These are phyloP conservation scores for Claviceps cyperi DNA, from an alignment of 2,329 filamentous ascomycete genomes.

Conservation along the genomic window DNA sequence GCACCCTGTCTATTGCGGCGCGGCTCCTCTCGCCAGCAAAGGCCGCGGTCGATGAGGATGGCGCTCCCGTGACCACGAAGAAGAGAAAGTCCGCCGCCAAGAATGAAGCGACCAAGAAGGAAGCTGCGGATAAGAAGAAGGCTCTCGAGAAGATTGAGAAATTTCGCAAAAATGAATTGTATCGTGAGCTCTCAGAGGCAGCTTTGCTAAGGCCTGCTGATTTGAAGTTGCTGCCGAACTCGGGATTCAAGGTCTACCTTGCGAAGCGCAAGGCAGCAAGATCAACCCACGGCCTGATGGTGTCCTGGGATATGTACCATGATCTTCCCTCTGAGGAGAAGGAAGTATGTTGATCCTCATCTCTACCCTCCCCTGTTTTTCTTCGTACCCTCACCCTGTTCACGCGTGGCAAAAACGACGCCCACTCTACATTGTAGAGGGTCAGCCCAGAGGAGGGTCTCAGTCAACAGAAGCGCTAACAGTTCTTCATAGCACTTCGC, in stretches of 20 bases:
- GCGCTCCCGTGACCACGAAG: constrained; percentile 1
- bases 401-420: background rate
- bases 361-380: background rate
- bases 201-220: constrained; percentile 23
- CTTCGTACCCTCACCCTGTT: background rate
- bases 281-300: constrained; percentile 6
- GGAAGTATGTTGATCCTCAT: constrained; percentile 24
- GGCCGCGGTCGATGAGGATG: constrained; percentile 8
- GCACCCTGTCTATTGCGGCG: constrained; percentile 15
- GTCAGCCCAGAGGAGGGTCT: background rate
- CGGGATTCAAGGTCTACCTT: constrained; percentile 25
- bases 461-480: background rate
- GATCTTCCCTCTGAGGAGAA: constrained; percentile 24
- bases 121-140: constrained; percentile 22
- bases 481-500: constrained; percentile 16
- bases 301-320: constrained; percentile 22
- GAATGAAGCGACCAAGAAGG: constrained; percentile 6
- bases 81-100: constrained; percentile 26
- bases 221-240: constrained; percentile 18
- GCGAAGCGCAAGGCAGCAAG: constrained; percentile 8
- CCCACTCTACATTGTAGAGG: background rate
- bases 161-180: too few relatives aligned
- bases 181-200: constrained; percentile 22
- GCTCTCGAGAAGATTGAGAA: constrained; percentile 5
- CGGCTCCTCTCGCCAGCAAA: constrained; percentile 13